phyloP scores from a whole-genome alignment of 139 green algal genomes.

The Chlorella vulgaris region DNA sequence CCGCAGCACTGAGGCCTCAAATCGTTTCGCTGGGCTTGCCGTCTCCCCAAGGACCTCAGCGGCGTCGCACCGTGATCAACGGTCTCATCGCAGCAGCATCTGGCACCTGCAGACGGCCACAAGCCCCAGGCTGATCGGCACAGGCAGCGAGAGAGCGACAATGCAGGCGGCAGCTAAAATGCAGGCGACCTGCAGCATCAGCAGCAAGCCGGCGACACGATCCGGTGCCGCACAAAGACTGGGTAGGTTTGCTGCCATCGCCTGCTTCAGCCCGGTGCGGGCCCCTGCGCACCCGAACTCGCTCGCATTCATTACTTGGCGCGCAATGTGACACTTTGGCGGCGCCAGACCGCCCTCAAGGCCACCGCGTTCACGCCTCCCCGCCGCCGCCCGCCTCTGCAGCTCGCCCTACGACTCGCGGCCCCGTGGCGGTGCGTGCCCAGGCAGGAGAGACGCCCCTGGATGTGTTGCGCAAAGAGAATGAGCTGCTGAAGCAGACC shows the following conservation, averaged over 20 bases:
- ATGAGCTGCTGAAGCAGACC: conserved; percentile 77
- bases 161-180: not conserved
- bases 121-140: too few species aligned
- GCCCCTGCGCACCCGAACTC: not conserved
- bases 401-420: not conserved
- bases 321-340: not conserved
- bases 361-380: not conserved
- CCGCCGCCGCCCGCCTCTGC: not conserved
- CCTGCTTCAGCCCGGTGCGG: conserved; percentile 1
- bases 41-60: too few species aligned
- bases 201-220: conserved; percentile 9
- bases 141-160: not conserved
- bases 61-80: too few species aligned
- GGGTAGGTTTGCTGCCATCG: not conserved
- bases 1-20: too few species aligned
- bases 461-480: conserved; percentile 77
- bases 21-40: too few species aligned
- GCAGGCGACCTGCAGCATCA: not conserved
- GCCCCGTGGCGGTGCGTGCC: not conserved
- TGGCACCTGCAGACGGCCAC: too few species aligned
- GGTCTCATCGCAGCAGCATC: not conserved
- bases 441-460: conserved; percentile 44
- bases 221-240: not conserved
- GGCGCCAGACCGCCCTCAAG: not conserved
- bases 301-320: not conserved